Evolutionary conservation across 2,329 filamentous ascomycete species (phyloP), one percentile per base, ranked within the genome.

Genomic region (Chrysoporthe deuterocubensis): DNA sequence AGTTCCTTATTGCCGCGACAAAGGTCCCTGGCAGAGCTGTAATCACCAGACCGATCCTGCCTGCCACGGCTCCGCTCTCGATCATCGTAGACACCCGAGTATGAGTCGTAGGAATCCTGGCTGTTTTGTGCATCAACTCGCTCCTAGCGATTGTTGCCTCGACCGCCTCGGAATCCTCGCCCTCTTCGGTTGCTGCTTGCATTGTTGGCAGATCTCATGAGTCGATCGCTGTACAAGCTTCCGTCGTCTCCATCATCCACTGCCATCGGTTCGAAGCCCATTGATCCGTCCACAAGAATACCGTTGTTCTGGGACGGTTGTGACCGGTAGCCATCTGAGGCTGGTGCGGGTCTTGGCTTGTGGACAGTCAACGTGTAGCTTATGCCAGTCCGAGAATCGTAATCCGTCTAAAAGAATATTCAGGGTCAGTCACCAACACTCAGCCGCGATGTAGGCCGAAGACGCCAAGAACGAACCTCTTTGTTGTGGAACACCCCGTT

Each of bases 401-500:
- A 70, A 34, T 42, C 57, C 50, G 65, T 34, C 34, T 37, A 9
- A 65, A 57, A 44, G 63, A 64, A 9, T 7, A 65, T 64, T 65
- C 40, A 62, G 40, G 16, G 37, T 56, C 44, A 65, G 54, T 59
- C 18, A n/a, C 40, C 18, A 52, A 32, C 48, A 58, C 8, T 44
- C 37, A 60, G 48, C 26, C 21, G 16, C 6, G 9, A 13, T 16
- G 18, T 9, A 37, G 60, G 57, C 26, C n/a, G n/a, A 37, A 13
- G 14, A 48, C 8, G 42, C 34, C 3, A 13, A 18, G n/a, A 43
- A 79, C 88, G 72, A 76, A 92, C 92, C 75, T 88, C 93, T 81
- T 93, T 90, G 76, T 91, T 89, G 78, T 96, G 90, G 78, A 95
- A 95, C 3, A 85, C 92, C 68, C 86, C 83, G 74, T 95, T 90